A percentile compares a stretch with the other conserved stretches of the same genome.
These are phyloP conservation scores for Entophlyctis luteolus DNA, from an alignment of 192 early-diverging fungal species.

Conservation along the genomic window DNA sequence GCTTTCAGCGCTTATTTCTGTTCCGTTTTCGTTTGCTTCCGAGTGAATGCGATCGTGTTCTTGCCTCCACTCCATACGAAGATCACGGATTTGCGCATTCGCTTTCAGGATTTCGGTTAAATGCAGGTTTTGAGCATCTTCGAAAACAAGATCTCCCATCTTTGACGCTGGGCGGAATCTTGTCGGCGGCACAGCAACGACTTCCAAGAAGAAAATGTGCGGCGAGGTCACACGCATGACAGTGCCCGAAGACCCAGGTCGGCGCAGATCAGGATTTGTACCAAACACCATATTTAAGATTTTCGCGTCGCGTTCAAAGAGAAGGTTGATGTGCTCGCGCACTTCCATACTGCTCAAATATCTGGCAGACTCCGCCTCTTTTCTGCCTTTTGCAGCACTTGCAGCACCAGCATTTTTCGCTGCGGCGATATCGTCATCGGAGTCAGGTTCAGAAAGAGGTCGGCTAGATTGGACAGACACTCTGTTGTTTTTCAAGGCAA, in stretches of 20 bases:
- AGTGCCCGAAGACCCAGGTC: conserved; percentile 21
- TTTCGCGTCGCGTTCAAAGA: conserved; percentile 74
- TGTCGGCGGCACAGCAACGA: conserved; percentile 84
- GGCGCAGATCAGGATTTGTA: conserved; percentile 6
- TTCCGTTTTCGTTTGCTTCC: not conserved
- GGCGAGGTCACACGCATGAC: conserved; percentile 43
- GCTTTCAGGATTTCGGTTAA: conserved; percentile 80
- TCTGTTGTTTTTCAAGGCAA: too few species aligned
- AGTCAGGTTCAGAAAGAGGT: conserved; percentile 9
- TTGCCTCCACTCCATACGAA: conserved; percentile 11
- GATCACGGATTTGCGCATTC: conserved; percentile 55
- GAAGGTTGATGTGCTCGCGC: conserved; percentile 66
- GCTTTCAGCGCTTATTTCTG: not conserved
- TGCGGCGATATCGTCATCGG: too few species aligned
- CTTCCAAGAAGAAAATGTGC: conserved; percentile 92
- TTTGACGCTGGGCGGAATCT: conserved; percentile 90
- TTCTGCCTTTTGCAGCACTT: not conserved
- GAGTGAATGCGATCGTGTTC: conserved; percentile 11
- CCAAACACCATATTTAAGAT: conserved; percentile 83
- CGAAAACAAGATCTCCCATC: conserved; percentile 85
- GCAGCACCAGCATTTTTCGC: conserved; percentile 11
- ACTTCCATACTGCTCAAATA: conserved; percentile 74
- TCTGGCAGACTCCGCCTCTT: conserved; percentile 18
- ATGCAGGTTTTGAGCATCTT: conserved; percentile 93
- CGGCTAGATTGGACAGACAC: too few species aligned